phyloP scores from a whole-genome alignment of 2,329 filamentous ascomycete species.

The Trichophyton verrucosum region DNA sequence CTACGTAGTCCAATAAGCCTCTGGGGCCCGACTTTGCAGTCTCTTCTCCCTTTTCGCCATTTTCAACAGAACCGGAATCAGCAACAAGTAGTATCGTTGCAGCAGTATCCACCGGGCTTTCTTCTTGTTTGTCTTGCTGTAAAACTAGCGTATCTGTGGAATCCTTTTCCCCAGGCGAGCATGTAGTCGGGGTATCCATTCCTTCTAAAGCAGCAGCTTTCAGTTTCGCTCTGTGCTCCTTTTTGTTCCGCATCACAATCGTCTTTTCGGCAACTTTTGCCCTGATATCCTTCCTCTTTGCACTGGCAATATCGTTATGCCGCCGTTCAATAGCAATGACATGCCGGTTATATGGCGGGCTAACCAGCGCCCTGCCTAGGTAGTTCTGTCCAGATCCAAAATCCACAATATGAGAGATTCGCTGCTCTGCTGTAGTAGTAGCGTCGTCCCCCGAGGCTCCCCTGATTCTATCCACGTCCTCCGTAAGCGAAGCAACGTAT shows the following conservation, averaged over 20 bases:
- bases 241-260: constrained; percentile 69
- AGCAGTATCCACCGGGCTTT: constrained; percentile 1
- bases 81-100: constrained; percentile 6
- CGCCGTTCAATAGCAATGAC: constrained; percentile 85
- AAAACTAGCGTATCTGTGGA: neutral
- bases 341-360: constrained; percentile 69
- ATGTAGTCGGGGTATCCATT: neutral
- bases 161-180: too few species aligned
- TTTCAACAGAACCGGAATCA: neutral
- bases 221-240: constrained; percentile 29
- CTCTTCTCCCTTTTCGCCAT: neutral
- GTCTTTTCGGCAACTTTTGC: constrained; percentile 64
- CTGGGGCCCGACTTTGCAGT: constrained; percentile 6
- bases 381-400: constrained; percentile 97
- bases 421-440: constrained; percentile 11
- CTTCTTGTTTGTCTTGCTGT: neutral
- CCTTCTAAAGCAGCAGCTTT: neutral
- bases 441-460: constrained; percentile 15
- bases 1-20: constrained; percentile 33
- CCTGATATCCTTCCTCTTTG: constrained; percentile 69
- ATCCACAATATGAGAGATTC: constrained; percentile 78
- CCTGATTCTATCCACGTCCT: constrained; percentile 40
- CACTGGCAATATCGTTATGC: constrained; percentile 73
- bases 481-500: constrained; percentile 60
- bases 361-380: constrained; percentile 74